phyloP scores from a whole-genome alignment of 192 early-diverging fungal genomes.

The Endogone sp. region DNA sequence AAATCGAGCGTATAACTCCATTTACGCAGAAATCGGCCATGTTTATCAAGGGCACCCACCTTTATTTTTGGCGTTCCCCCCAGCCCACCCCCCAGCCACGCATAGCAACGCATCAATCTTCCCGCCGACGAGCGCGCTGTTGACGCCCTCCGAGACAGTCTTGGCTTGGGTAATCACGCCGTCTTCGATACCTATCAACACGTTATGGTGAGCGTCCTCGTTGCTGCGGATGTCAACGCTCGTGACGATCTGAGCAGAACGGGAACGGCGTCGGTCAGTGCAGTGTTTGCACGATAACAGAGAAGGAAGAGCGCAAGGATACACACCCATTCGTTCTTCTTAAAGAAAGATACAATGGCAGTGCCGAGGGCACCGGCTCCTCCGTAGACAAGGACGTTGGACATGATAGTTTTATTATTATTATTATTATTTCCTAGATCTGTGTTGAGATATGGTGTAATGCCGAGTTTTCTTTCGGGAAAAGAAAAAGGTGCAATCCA shows the following conservation, averaged over 20 bases:
- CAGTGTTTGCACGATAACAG: too few species aligned
- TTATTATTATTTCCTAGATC: too few species aligned
- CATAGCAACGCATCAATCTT: conserved; percentile 84
- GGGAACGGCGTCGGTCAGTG: too few species aligned
- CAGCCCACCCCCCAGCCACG: conserved; percentile 95
- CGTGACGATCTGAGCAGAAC: conserved; percentile 50
- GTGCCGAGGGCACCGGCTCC: conserved; percentile 88
- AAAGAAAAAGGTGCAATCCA: too few species aligned
- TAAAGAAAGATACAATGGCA: conserved; percentile 66
- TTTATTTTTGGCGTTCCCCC: conserved; percentile 73
- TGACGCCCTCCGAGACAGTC: conserved; percentile 43
- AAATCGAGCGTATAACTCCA: too few species aligned
- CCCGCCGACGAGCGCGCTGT: conserved; percentile 20
- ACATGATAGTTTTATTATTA: too few species aligned
- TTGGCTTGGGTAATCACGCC: conserved; percentile 58
- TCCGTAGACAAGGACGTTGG: conserved; percentile 82
- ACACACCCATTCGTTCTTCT: conserved; percentile 69
- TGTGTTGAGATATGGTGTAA: too few species aligned
- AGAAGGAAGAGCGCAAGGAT: neutral
- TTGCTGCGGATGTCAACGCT: conserved; percentile 75
- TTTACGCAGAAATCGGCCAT: too few species aligned
- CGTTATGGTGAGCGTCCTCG: conserved; percentile 67
- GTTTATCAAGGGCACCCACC: too few species aligned
- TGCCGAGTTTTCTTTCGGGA: too few species aligned
- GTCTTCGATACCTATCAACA: conserved; percentile 47